Evolutionary conservation across 1,139 yeast genomes (phyloP).

Genomic region (Kluyveromyces marxianus): DNA sequence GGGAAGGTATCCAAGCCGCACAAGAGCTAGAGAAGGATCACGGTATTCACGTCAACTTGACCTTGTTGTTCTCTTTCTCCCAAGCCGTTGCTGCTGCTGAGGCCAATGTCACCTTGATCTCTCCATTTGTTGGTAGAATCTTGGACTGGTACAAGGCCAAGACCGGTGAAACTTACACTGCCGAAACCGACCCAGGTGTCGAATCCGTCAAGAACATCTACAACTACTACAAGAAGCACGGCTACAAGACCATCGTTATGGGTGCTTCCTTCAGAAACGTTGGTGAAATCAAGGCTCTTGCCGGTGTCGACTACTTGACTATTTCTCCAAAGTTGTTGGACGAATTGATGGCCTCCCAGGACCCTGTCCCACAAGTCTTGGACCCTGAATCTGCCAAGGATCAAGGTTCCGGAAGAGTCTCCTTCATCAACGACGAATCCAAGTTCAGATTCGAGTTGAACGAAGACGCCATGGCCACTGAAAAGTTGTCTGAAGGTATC

Average conservation of each 20-base stretch:
- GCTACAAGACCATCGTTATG: slow-evolving; percentile 96
- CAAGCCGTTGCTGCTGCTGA: slow-evolving; percentile 99
- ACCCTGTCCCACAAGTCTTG: slow-evolving; percentile 71
- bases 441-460: slow-evolving; percentile 84
- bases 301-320: slow-evolving; percentile 96
- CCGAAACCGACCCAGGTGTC: slow-evolving; percentile 93
- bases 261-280: slow-evolving; percentile 99
- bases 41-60: slow-evolving; percentile 91
- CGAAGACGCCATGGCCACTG: slow-evolving; percentile 98
- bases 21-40: slow-evolving; percentile 85
- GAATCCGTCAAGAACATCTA: slow-evolving; percentile 75
- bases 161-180: slow-evolving; percentile 80
- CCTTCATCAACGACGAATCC: slow-evolving; percentile 80
- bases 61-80: slow-evolving; percentile 85
- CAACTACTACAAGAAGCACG: slow-evolving; percentile 97
- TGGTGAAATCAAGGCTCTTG: slow-evolving; percentile 93
- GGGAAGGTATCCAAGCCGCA: slow-evolving; percentile 99
- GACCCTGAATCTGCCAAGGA: slow-evolving; percentile 52
- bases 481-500: slow-evolving; percentile 96
- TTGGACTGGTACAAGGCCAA: slow-evolving; percentile 96
- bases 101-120: slow-evolving; percentile 90
- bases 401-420: slow-evolving; percentile 56
- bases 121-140: slow-evolving; percentile 99
- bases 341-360: slow-evolving; percentile 74
- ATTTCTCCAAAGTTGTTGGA: slow-evolving; percentile 91